These are phyloP conservation scores for Ophiostoma triangulosporum DNA, from an alignment of 2,329 filamentous ascomycete genomes.

Conservation along the genomic window DNA sequence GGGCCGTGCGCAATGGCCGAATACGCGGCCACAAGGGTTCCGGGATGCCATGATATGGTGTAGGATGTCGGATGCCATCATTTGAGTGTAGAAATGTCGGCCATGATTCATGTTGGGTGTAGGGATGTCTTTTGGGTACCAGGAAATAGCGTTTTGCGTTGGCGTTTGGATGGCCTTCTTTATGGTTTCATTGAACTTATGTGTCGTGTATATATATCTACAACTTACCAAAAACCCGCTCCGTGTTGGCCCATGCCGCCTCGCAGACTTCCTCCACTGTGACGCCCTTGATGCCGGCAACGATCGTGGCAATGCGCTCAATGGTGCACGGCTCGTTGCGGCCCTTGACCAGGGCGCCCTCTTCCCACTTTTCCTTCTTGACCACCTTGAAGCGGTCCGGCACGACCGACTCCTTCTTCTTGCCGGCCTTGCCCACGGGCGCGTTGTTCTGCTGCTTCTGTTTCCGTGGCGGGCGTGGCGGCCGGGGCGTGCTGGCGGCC, in stretches of 20 bases:
- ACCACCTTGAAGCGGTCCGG: slow-evolving; percentile 65
- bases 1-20: slow-evolving; percentile 52
- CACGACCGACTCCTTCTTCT: slow-evolving; percentile 49
- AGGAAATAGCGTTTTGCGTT: neutral
- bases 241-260: slow-evolving; percentile 71
- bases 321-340: slow-evolving; percentile 89
- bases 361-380: slow-evolving; percentile 91
- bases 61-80: no score
- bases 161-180: neutral
- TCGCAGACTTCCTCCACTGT: slow-evolving; percentile 72
- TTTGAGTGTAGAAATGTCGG: no score
- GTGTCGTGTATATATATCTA: neutral
- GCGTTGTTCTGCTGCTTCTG: slow-evolving; percentile 13
- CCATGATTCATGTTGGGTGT: no score
- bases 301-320: slow-evolving; percentile 71
- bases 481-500: neutral
- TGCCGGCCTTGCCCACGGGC: slow-evolving; percentile 21
- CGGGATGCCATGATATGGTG: slow-evolving; percentile 29
- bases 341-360: slow-evolving; percentile 83
- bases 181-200: neutral
- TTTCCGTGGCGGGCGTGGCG: slow-evolving; percentile 11
- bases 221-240: slow-evolving; percentile 53
- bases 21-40: slow-evolving; percentile 46
- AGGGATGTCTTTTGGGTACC: neutral
- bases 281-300: slow-evolving; percentile 75